These are phyloP conservation scores for Rosa chinensis DNA, from an alignment of 306 rosid genomes.

Conservation along the genomic window DNA sequence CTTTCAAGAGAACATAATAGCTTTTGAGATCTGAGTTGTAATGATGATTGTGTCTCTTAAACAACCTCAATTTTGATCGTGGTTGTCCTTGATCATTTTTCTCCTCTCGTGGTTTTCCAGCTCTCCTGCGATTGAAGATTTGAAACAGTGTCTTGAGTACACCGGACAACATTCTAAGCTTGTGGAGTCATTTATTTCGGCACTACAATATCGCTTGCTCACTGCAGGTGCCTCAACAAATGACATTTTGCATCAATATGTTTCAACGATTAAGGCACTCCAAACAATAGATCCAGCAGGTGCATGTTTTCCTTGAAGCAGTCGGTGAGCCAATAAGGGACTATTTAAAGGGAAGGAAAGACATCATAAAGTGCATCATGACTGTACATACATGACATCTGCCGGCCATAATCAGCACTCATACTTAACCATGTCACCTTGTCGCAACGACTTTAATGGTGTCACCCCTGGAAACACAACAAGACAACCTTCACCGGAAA, in stretches of 20 bases:
- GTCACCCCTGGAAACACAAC: no score
- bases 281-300: conserved; percentile 96
- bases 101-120: conserved; percentile 35
- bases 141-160: conserved; percentile 85
- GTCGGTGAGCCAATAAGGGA: conserved; percentile 97
- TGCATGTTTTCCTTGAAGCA: conserved; percentile 81
- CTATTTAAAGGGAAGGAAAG: conserved; percentile 93
- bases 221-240: conserved; percentile 98
- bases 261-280: conserved; percentile 86
- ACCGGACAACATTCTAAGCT: conserved; percentile 96
- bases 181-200: conserved; percentile 92
- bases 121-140: conserved; percentile 94
- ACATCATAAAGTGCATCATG: conserved; percentile 93
- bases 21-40: background rate
- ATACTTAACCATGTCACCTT: no score
- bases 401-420: no score
- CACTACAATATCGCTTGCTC: conserved; percentile 86
- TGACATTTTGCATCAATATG: conserved; percentile 97
- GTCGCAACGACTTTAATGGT: no score
- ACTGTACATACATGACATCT: conserved; percentile 21
- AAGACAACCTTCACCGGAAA: no score
- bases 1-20: background rate
- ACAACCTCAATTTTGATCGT: background rate
- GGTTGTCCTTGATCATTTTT: background rate
- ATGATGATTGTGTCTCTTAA: background rate